phyloP scores from a whole-genome alignment of 805 yeast species.

The Metschnikowia reukaufii region DNA sequence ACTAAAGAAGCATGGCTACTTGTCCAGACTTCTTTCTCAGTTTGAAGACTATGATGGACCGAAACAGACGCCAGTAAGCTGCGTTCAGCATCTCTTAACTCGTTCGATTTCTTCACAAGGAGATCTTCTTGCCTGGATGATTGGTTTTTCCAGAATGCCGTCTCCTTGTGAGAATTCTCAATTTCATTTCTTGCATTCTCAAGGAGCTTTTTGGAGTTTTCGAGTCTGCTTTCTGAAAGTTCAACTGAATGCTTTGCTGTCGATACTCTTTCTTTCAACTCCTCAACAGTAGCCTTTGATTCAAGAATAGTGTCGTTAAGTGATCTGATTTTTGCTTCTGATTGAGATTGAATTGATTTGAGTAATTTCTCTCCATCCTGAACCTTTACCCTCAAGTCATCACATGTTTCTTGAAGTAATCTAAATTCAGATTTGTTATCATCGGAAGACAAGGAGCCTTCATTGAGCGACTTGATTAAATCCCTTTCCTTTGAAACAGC shows the following conservation, averaged over 20 bases:
- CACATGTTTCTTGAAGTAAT: conserved; percentile 27
- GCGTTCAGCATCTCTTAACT: conserved; percentile 54
- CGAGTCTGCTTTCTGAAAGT: conserved; percentile 52
- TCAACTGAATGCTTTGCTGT: conserved; percentile 54
- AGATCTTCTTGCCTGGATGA: conserved; percentile 39
- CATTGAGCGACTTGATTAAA: conserved; percentile 44
- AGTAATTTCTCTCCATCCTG: conserved; percentile 40
- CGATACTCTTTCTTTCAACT: conserved; percentile 50
- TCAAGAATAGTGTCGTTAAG: conserved; percentile 41
- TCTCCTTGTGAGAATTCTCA: conserved; percentile 29
- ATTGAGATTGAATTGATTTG: conserved; percentile 36
- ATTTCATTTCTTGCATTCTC: conserved; percentile 32
- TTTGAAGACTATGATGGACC: conserved; percentile 47
- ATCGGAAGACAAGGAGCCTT: conserved; percentile 6
- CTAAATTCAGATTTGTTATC: conserved; percentile 19
- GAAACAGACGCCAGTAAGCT: conserved; percentile 43
- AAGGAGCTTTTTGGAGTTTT: conserved; percentile 38
- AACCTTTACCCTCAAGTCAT: conserved; percentile 34
- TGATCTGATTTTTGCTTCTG: conserved; percentile 43
- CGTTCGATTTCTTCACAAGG: conserved; percentile 41
- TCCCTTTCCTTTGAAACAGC: conserved; percentile 69
- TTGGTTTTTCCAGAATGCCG: conserved; percentile 42
- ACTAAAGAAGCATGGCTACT: conserved; percentile 50
- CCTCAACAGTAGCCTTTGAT: conserved; percentile 32
- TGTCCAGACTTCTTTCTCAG: conserved; percentile 55